phyloP scores from a whole-genome alignment of 345 rosid genomes.

The Ricinus communis region DNA sequence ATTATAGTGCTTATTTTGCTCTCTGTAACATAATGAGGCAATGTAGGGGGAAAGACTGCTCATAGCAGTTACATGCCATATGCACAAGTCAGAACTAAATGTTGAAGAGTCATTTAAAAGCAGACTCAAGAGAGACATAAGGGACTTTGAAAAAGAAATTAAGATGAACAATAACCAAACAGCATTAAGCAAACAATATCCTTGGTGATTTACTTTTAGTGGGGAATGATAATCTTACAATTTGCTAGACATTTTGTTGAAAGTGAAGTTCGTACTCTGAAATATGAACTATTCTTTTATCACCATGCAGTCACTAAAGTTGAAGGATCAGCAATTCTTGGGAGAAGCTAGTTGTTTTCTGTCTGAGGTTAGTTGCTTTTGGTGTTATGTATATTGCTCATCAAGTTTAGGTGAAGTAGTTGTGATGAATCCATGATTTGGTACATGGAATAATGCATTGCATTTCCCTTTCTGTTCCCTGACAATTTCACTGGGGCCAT shows the following conservation, averaged over 20 bases:
- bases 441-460: not conserved
- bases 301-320: conserved; percentile 49
- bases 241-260: not conserved
- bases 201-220: not conserved
- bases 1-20: not conserved
- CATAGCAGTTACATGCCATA: too few species aligned
- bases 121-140: too few species aligned
- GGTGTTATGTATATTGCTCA: not conserved
- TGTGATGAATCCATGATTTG: not conserved
- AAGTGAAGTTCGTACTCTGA: not conserved
- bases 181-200: not conserved
- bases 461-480: not conserved
- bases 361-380: conserved; percentile 13
- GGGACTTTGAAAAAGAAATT: not conserved
- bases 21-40: not conserved
- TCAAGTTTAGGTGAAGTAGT: not conserved
- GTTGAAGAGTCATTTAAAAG: not conserved
- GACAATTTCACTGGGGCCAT: not conserved
- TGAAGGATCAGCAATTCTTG: conserved; percentile 68
- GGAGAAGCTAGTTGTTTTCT: conserved; percentile 77
- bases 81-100: too few species aligned
- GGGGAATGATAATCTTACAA: not conserved
- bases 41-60: not conserved
- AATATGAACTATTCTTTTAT: conserved; percentile 1
- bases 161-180: not conserved